Percentiles rank a stretch among this genome's conserved stretches.
Conservation (phyloP, 495 filamentous ascomycete species). For the Neurospora sp. region DNA sequence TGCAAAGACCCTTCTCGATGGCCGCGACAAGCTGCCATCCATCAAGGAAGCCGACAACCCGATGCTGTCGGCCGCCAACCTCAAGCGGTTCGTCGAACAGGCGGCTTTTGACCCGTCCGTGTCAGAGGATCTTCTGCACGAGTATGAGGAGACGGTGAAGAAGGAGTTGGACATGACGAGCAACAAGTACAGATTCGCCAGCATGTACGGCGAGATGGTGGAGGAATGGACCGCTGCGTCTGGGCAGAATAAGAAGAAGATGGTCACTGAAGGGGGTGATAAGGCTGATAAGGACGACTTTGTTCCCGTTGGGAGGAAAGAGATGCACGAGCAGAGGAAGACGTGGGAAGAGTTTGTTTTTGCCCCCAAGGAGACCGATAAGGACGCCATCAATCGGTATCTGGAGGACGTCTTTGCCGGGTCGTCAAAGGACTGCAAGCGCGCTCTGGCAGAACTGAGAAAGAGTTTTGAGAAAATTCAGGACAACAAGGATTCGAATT, state of each 20-base stretch:
- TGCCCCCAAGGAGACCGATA: conserved; percentile 25
- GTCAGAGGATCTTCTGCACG: conserved; percentile 19
- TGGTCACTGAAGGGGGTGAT: conserved; percentile 6
- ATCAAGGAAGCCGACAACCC: conserved; percentile 5
- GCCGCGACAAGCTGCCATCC: conserved; percentile 18
- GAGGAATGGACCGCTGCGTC: conserved; percentile 46
- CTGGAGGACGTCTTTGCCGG: conserved; percentile 42
- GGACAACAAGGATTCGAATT: conserved; percentile 4
- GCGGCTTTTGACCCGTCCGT: conserved; percentile 28
- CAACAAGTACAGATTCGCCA: conserved; percentile 46
- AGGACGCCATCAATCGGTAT: conserved; percentile 32
- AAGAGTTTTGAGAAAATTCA: conserved; percentile 3
- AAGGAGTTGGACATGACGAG: conserved; percentile 30
- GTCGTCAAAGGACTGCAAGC: conserved; percentile 14
- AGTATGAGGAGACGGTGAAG: conserved; percentile 32
- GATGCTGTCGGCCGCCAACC: conserved; percentile 11
- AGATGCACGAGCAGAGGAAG: conserved; percentile 35
- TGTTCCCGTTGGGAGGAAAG: conserved; percentile 16
- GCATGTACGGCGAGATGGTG: conserved; percentile 52
- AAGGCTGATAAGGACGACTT: not conserved
- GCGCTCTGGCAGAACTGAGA: not conserved
- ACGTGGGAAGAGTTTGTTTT: conserved; percentile 46
- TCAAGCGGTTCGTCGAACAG: conserved; percentile 23
- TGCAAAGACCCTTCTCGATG: conserved; percentile 16
- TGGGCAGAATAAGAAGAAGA: conserved; percentile 7